Evolutionary conservation across 1,284 basidiomycete species (phyloP), one percentile per base, ranked within the genome.

Genomic region (Macrocystidia cucumis): DNA sequence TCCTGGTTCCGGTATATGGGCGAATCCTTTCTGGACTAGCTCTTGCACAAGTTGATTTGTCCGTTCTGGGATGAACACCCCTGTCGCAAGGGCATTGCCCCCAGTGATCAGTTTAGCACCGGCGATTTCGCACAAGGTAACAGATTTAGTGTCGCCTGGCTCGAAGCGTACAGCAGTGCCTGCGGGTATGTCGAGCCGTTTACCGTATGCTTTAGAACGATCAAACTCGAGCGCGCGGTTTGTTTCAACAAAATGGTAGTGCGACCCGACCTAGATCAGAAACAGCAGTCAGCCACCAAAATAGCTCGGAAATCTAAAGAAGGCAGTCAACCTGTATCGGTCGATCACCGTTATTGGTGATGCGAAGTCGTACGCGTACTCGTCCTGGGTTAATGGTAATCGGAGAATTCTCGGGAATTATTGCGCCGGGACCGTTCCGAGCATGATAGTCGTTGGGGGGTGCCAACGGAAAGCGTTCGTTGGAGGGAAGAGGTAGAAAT

Each of bases 161-260:
- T 99, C 96, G 55, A 98, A 98, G 12, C 96, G 80, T 4, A 97
- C 87, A 1, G 96, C 93, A 0, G 92, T 98, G 5, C 91, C 95
- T 0, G 96, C 84, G 0, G 92, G 67, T 34, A 98, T 93, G 56
- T 98, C 91, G 2, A 99, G 76, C 11, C 88, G 75, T 50, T 78
- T 91, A 3, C 88, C 89, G 41, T 93, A 84, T 0, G 91, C 76
- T 37, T 77, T 68, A 1, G 62, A 61, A 9, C 96, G 80, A 59
- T 97, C 91, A 49, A 98, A 98, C 2, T 67, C 65, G 5, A 99
- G 72, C 0, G 74, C 66, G 1, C 76, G 61, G 60, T 98, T 99
- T 9, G 86, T 86, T 61, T 98, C 93, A 44, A 87, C 71, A 61
- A 98, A 96, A 40, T 82, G 87, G 56, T 92, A 98, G 56, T 99